Evolutionary conservation across 495 filamentous ascomycete species (phyloP), one percentile per base, ranked within the genome.

Genomic region (Xylaria intraflava): DNA sequence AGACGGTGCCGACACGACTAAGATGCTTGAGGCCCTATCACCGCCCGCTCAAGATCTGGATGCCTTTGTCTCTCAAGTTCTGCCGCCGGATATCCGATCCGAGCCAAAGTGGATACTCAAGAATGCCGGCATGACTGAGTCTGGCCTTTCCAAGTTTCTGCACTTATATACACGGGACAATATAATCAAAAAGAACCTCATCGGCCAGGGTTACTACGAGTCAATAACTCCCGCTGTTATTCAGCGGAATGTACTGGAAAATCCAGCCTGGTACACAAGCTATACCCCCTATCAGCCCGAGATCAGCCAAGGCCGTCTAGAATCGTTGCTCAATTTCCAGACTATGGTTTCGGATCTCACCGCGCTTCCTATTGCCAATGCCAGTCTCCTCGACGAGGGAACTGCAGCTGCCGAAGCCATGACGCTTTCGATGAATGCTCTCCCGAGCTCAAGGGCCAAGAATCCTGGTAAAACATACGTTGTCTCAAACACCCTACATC

Each of bases 271-370:
- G 93, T 98, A 98, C 70, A 98, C 93, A 36, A 96, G 91, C 67
- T 98, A 98, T 66, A 97, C 93, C 0, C 93, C 93, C 23, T 98
- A 98, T 69, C 93, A 98, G 68, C 91, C 93, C 2, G 93, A 98
- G 72, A 97, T 98, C 75, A 95, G 89, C 63, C 93, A 98, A 70
- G 93, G 87, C 29, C 86, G 89, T 38, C 71, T 95, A 57, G 94
- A 97, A 75, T 95, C 91, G 6, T 74, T 98, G 36, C 75, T 98
- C 40, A 98, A 98, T 74, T 98, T 95, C 71, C 93, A 98, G 78
- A 98, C 93, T 11, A 68, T 98, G 71, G 87, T 95, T 6, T 83
- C 87, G 6, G 93, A 98, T 64, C 75, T 98, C 42, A 98, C 93
- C 0, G 89, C 79, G 7, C 79, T 98, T 29, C 81, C 89, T 12